phyloP scores from a whole-genome alignment of 306 rosid genomes.

The Oemleria cerasiformis region DNA sequence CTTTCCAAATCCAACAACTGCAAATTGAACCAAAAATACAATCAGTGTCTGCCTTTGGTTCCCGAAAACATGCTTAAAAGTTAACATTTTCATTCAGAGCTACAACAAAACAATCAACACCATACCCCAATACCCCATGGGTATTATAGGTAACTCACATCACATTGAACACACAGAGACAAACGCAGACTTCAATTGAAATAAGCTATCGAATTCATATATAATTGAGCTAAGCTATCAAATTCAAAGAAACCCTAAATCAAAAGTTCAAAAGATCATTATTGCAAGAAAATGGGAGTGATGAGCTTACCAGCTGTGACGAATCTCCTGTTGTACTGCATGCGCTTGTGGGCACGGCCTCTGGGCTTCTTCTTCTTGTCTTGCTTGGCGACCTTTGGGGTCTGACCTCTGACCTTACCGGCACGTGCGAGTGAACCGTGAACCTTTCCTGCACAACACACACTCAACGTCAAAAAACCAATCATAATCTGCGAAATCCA shows the following conservation, averaged over 20 bases:
- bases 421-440: slow-evolving; percentile 72
- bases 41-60: background rate
- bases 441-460: slow-evolving; percentile 48
- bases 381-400: slow-evolving; percentile 68
- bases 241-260: background rate
- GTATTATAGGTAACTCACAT: too few species aligned
- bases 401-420: slow-evolving; percentile 66
- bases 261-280: background rate
- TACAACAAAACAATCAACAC: background rate
- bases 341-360: slow-evolving; percentile 62
- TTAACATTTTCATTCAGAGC: background rate
- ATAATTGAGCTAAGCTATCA: background rate
- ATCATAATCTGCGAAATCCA: background rate
- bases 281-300: background rate
- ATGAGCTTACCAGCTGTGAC: slow-evolving; percentile 51
- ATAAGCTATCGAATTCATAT: background rate
- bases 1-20: slow-evolving; percentile 58
- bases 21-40: slow-evolving; percentile 3
- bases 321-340: slow-evolving; percentile 65
- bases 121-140: background rate
- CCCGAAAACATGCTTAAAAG: background rate
- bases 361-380: slow-evolving; percentile 67
- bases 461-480: slow-evolving; percentile 8
- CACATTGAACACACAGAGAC: background rate
- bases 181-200: background rate